A percentile compares a stretch with the other conserved stretches of the same genome.
Conservation (phyloP, 164 flowering plant species). For the Vitis vinifera region ASM3070453v1 NC_081823.1:5657001-5657500, state of each 20-base stretch:
- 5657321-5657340: conserved; percentile 16
- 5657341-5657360: conserved; percentile 4
- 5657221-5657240: conserved; percentile 22
- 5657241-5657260: conserved; percentile 11
- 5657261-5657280: conserved; percentile 16
- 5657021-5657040: too few relatives aligned
- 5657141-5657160: background rate
- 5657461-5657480: background rate
- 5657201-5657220: background rate
- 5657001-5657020: too few relatives aligned
- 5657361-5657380: background rate
- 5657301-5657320: conserved; percentile 16
- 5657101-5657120: conserved; percentile 9
- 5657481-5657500: background rate
- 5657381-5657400: too few relatives aligned
- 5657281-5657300: background rate
- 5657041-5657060: background rate
- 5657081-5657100: conserved; percentile 8
- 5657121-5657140: background rate
- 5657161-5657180: conserved; percentile 12
- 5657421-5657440: conserved; percentile 16
- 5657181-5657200: conserved; percentile 6
- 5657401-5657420: conserved; percentile 12
- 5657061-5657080: background rate
- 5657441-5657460: background rate